Evolutionary conservation across 1,284 basidiomycete genomes (phyloP), one percentile per base, ranked within the genome.

Genomic region (Rhodotorula sp.): DNA sequence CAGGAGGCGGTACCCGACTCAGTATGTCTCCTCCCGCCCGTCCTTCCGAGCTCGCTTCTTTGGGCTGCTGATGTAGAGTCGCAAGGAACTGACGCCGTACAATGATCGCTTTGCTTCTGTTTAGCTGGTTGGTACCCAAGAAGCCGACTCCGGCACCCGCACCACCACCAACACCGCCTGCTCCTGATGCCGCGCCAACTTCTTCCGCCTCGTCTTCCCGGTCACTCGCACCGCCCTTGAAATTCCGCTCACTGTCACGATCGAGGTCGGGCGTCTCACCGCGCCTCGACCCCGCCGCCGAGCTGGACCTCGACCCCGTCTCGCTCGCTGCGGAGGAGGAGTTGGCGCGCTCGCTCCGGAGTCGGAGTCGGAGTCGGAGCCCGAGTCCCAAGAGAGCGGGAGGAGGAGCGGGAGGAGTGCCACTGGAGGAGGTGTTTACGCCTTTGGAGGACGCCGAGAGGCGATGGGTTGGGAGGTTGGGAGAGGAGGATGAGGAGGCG

Each of bases 1-100:
- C 2, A 19, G 71, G 19, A 15, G 66, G 8, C 64, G 63, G n/a
- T 75, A 73, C 28, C 74, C 74, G 1, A 56, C 54, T 1, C 68
- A 63, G 73, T 74, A 7, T 14, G 71, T 21, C 45, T 38, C 45
- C 34, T 34, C 31, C 54, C 21, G 6, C 28, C 5, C 10, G 34
- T 38, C 45, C 26, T 45, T 48, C 12, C 43, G 6, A 5, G 18
- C 21, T 23, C 59, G 21, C 31, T 38, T 26, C 4, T 43, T 43
- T 43, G 38, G 10, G 34, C 34, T 38, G 34, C 34, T 21, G 4
- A 28, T 61, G 7, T 26, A 19, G 28, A 8, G 7, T 50, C 14
- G 3, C 3, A 16, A 12, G n/a, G 31, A 47, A 10, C n/a, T 31
- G 14, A 10, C 49, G 38, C 10, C 21, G n/a, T 12, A 38, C 28